A percentile compares a stretch with the other conserved stretches of the same genome.
phyloP scores from a whole-genome alignment of 2,329 filamentous ascomycete species.

The Apiospora pterosperma region DNA sequence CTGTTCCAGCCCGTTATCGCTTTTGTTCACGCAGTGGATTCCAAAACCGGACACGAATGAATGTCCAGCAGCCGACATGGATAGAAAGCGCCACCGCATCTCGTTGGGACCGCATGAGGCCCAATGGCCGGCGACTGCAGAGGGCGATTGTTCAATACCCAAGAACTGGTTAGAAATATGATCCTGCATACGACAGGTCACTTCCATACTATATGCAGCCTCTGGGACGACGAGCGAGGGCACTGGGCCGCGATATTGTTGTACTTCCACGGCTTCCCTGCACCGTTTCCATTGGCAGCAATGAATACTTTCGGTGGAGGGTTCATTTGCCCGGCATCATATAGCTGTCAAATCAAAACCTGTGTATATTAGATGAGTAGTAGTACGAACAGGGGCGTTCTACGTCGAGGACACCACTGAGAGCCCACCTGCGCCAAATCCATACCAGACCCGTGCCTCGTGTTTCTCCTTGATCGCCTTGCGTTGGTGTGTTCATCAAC shows the following conservation, averaged over 20 bases:
- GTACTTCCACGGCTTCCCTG: not conserved
- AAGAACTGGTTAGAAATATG: not conserved
- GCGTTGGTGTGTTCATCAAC: not conserved
- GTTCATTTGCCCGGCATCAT: not conserved
- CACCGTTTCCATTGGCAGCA: not conserved
- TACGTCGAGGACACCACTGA: not conserved
- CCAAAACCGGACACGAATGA: not conserved
- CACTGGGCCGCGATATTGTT: not conserved
- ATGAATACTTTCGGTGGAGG: not conserved
- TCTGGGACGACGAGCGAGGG: not conserved
- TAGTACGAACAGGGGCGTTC: not conserved
- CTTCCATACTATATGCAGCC: not conserved
- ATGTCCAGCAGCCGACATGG: not conserved
- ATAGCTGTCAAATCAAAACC: not conserved
- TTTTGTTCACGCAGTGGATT: not conserved
- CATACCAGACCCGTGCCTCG: not conserved
- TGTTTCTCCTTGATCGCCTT: not conserved
- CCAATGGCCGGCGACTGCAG: not conserved
- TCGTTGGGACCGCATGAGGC: not conserved
- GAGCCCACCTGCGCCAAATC: not conserved
- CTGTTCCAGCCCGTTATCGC: not conserved
- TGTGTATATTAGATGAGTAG: not conserved
- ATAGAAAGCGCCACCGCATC: not conserved
- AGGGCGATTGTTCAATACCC: not conserved
- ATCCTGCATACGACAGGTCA: not conserved